A percentile compares a stretch with the other conserved stretches of the same genome.
phyloP scores from a whole-genome alignment of 1,284 basidiomycete genomes.

The Ustilago shanxiensis region DNA sequence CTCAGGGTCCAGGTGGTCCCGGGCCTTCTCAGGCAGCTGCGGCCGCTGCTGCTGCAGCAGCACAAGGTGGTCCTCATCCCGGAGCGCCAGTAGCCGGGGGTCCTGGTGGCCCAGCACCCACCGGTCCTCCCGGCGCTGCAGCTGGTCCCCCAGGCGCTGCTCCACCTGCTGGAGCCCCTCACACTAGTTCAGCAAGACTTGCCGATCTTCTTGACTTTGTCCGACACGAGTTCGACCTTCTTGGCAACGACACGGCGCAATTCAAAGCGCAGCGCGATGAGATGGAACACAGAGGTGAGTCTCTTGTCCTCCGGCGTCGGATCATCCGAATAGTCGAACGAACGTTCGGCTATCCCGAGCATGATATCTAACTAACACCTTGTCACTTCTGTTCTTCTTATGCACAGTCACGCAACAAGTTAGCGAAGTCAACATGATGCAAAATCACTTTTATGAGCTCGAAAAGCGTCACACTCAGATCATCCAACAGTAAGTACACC shows the following conservation, averaged over 20 bases:
- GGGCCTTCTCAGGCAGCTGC: slow-evolving; percentile 49
- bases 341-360: not conserved
- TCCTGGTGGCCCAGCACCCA: slow-evolving; percentile 37
- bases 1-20: slow-evolving; percentile 39
- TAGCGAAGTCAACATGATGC: slow-evolving; percentile 63
- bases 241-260: slow-evolving; percentile 78
- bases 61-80: slow-evolving; percentile 41
- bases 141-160: slow-evolving; percentile 44
- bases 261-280: slow-evolving; percentile 87
- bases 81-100: slow-evolving; percentile 43
- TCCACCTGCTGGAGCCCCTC: slow-evolving; percentile 43
- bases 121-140: slow-evolving; percentile 39
- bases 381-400: not conserved
- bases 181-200: slow-evolving; percentile 72
- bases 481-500: slow-evolving; percentile 74
- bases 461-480: slow-evolving; percentile 81
- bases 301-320: slow-evolving; percentile 73
- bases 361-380: not conserved
- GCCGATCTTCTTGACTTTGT: slow-evolving; percentile 86
- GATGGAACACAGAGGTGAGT: slow-evolving; percentile 79
- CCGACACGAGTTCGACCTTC: slow-evolving; percentile 85
- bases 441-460: slow-evolving; percentile 80
- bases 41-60: slow-evolving; percentile 43
- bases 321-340: not conserved
- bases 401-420: slow-evolving; percentile 54